Evolutionary conservation across 495 filamentous ascomycete species (phyloP).

Genomic region (Daldinia bambusicola): DNA sequence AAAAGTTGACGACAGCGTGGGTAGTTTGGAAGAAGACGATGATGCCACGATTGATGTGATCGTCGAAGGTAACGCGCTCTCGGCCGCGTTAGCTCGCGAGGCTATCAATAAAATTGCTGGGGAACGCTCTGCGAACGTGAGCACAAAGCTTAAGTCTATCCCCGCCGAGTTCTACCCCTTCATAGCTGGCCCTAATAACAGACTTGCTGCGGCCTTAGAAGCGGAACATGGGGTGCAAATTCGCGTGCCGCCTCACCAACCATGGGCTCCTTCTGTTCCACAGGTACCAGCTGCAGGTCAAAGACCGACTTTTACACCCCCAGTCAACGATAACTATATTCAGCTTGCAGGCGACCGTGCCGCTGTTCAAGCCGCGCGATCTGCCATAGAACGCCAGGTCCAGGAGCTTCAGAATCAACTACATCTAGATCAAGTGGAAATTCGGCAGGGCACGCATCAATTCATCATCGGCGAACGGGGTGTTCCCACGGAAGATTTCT

Average conservation of each 20-base stretch:
- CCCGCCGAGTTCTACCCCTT: slow-evolving; percentile 96
- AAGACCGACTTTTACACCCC: slow-evolving; percentile 71
- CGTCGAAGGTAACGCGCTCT: slow-evolving; percentile 89
- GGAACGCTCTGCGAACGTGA: slow-evolving; percentile 84
- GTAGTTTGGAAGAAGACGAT: slow-evolving; percentile 71
- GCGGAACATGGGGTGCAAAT: slow-evolving; percentile 70
- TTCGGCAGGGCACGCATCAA: slow-evolving; percentile 84
- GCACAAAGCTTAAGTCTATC: slow-evolving; percentile 77
- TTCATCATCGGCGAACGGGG: slow-evolving; percentile 89
- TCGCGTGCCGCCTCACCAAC: slow-evolving; percentile 81
- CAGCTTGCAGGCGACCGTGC: slow-evolving; percentile 85
- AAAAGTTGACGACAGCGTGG: slow-evolving; percentile 70
- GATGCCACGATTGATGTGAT: slow-evolving; percentile 81
- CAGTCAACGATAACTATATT: slow-evolving; percentile 74
- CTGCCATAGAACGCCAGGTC: slow-evolving; percentile 79
- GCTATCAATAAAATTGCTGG: slow-evolving; percentile 85
- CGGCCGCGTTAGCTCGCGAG: slow-evolving; percentile 81
- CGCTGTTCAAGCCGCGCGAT: slow-evolving; percentile 80
- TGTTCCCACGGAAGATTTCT: slow-evolving; percentile 81
- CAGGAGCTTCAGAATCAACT: slow-evolving; percentile 75
- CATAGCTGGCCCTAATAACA: slow-evolving; percentile 84
- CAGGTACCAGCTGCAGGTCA: slow-evolving; percentile 70
- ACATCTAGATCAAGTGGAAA: slow-evolving; percentile 74
- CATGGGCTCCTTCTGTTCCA: slow-evolving; percentile 75
- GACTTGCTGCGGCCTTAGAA: slow-evolving; percentile 73